Evolutionary conservation across 306 rosid species (phyloP).

Genomic region (Cucumis sativus): Cucumber_9930_V3 NC_026661.2:22380501-22381000

Average conservation of each 20-base stretch:
- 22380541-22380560: too few species aligned
- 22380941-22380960: background rate
- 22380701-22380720: background rate
- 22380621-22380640: background rate
- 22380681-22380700: background rate
- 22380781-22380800: background rate
- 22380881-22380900: background rate
- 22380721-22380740: background rate
- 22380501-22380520: too few species aligned
- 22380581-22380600: background rate
- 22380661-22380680: slow-evolving; percentile 25
- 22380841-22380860: slow-evolving; percentile 18
- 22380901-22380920: background rate
- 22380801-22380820: slow-evolving; percentile 2
- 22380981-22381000: background rate
- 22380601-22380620: too few species aligned
- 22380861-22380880: slow-evolving; percentile 11
- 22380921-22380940: background rate
- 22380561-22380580: too few species aligned
- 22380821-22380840: background rate
- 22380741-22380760: background rate
- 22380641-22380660: background rate
- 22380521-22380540: too few species aligned
- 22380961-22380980: background rate
- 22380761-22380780: slow-evolving; percentile 28